Base-by-base conservation (phyloP, 768 basidiomycete species). In the Leccinum obscurum region DNA sequence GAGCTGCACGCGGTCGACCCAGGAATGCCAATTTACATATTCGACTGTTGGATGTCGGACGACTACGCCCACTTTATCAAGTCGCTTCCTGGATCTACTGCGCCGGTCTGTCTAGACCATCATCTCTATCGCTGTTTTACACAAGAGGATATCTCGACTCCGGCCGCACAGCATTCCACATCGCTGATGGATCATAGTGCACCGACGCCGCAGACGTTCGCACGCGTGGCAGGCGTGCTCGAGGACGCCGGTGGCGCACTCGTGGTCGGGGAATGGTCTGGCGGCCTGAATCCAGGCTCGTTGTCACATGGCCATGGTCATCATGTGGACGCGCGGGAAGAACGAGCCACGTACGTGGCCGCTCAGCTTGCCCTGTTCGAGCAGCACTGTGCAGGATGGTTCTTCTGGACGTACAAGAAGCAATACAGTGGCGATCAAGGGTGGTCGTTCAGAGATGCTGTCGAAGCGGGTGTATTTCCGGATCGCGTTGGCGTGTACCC, bases 331-430 rank as follows among this genome's bases (percentile, higher is more conserved):
- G 76, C 81, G 61, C 75, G 77, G 49, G 68, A 72, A 44, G 79
- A 81, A 59, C 71, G 80, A 48, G 63, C 78, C 9, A 75, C 70
- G 14, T 93, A 84, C 60, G 77, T 88, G 4, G 69, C 77, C 17
- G 87, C 90, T 4, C 85, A 94, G 70, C 73, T 92, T 52, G 80
- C 78, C 20, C 65, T 90, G 41, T 93, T 83, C 61, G 89, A 92
- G 58, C 70, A 73, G 51, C 64, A 74, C 37, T 88, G 89, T 60
- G 84, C 82, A 0, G 92, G 92, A 5, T 89, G 83, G 82, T 93
- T 87, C 76, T 93, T 89, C 70, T 92, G 92, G 92, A 92, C 89
- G 39, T 88, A 85, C 68, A 92, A 86, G 77, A 91, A 92, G 72
- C 80, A 85, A 54, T 69, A 75, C 5, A 72, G 70, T 4, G 85